Evolutionary conservation across 1,284 basidiomycete species (phyloP).

Genomic region (Ustilago lituana): DNA sequence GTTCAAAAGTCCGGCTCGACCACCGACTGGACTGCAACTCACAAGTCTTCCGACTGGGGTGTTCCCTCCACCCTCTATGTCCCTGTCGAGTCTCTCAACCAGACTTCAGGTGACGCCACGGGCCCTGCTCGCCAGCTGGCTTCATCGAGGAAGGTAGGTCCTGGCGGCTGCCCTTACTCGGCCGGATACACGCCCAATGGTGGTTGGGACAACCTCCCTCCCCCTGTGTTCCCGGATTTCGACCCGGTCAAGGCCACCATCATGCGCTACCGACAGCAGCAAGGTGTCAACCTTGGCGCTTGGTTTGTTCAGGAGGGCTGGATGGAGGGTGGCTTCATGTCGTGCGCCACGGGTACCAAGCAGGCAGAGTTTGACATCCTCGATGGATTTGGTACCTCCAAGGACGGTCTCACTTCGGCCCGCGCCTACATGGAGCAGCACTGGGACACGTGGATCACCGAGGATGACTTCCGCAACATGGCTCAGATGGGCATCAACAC

Average conservation of each 20-base stretch:
- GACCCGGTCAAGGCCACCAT: constrained; percentile 61
- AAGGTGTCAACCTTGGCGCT: constrained; percentile 57
- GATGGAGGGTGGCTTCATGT: constrained; percentile 79
- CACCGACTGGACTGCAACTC: constrained; percentile 30
- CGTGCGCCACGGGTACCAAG: constrained; percentile 73
- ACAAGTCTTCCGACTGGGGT: constrained; percentile 53
- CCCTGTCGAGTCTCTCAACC: constrained; percentile 29
- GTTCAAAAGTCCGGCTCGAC: constrained; percentile 32
- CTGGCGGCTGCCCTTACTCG: constrained; percentile 56
- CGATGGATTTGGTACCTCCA: constrained; percentile 72
- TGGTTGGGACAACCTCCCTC: constrained; percentile 46
- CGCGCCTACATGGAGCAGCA: constrained; percentile 73
- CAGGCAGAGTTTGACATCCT: constrained; percentile 70
- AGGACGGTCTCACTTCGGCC: constrained; percentile 69
- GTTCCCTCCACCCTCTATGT: constrained; percentile 52
- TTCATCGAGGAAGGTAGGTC: constrained; percentile 49
- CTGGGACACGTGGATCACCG: constrained; percentile 82
- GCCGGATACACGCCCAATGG: constrained; percentile 57
- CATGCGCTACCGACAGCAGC: constrained; percentile 62
- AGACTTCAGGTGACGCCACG: constrained; percentile 10
- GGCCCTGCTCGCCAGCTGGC: constrained; percentile 33
- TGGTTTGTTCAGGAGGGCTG: constrained; percentile 79
- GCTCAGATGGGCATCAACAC: constrained; percentile 67
- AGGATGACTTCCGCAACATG: constrained; percentile 68
- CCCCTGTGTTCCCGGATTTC: constrained; percentile 55